Evolutionary conservation across 169 alveolate species (phyloP).

Genomic region (Plasmodium billcollinsi): DNA sequence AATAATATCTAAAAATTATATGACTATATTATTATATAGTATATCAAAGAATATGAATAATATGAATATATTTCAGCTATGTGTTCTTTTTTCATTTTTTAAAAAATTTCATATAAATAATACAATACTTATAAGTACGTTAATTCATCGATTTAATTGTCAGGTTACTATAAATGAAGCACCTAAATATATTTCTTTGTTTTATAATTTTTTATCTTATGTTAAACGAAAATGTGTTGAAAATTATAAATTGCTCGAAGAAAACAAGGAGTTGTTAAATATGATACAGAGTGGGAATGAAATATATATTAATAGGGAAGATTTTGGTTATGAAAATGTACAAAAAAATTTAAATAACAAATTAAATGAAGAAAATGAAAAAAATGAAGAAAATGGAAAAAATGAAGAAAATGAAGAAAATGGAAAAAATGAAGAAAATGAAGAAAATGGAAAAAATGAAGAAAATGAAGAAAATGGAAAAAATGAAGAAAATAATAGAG

Average conservation of each 20-base stretch:
- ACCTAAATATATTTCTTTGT: constrained; percentile 31
- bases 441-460: too few species aligned
- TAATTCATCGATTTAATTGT: constrained; percentile 63
- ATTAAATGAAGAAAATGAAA: constrained; percentile 13
- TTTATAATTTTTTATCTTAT: constrained; percentile 67
- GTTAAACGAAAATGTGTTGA: constrained; percentile 33
- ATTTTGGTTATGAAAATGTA: neutral
- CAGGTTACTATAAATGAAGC: constrained; percentile 28
- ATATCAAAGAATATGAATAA: constrained; percentile 68
- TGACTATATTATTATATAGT: constrained; percentile 73
- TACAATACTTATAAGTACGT: constrained; percentile 53
- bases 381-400: too few species aligned
- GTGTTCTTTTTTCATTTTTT: constrained; percentile 67
- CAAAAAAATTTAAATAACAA: neutral
- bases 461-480: too few species aligned
- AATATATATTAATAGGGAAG: neutral
- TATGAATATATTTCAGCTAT: constrained; percentile 56
- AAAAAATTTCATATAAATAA: constrained; percentile 66
- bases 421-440: too few species aligned
- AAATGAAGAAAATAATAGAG: neutral
- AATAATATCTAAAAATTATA: constrained; percentile 66
- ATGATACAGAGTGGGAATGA: constrained; percentile 20
- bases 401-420: too few species aligned
- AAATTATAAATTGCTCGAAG: constrained; percentile 17
- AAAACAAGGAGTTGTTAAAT: constrained; percentile 26